Conservation (phyloP, 148 eudicot species). For the Arbutus unedo region DNA sequence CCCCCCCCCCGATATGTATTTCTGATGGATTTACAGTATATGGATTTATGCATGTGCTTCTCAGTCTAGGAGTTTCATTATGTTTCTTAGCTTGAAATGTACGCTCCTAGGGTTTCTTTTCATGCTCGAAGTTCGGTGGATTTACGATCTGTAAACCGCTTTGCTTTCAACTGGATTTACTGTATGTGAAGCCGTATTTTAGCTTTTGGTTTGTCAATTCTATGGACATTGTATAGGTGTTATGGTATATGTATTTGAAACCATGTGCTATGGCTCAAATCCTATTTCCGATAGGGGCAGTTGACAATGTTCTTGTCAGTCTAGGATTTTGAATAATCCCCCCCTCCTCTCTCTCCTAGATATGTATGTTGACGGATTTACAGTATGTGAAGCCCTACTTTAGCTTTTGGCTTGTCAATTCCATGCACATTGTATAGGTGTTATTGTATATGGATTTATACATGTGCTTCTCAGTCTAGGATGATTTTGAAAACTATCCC, state of each 20-base stretch:
- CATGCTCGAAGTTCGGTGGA: not conserved
- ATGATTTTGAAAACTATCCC: too few relatives aligned
- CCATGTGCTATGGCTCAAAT: not conserved
- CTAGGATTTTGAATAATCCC: not conserved
- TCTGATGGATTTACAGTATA: not conserved
- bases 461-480: not conserved
- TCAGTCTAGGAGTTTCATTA: not conserved
- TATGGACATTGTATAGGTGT: not conserved
- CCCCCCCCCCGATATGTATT: not conserved
- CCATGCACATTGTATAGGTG: not conserved
- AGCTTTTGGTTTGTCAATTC: not conserved
- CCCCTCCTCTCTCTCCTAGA: too few relatives aligned
- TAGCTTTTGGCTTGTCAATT: not conserved
- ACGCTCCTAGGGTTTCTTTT: not conserved
- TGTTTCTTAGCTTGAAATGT: conserved; percentile 5
- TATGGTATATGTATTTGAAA: not conserved
- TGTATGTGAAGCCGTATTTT: not conserved
- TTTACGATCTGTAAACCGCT: not conserved
- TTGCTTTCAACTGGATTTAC: not conserved
- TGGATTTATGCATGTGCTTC: not conserved
- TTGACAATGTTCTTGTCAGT: not conserved
- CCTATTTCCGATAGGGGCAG: too few relatives aligned
- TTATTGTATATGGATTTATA: not conserved
- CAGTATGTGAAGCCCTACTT: not conserved
- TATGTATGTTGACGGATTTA: not conserved